Percentiles rank a stretch among this genome's conserved stretches.
Conservation (phyloP, 2,329 filamentous ascomycete genomes). For the Phoma sp. region DNA sequence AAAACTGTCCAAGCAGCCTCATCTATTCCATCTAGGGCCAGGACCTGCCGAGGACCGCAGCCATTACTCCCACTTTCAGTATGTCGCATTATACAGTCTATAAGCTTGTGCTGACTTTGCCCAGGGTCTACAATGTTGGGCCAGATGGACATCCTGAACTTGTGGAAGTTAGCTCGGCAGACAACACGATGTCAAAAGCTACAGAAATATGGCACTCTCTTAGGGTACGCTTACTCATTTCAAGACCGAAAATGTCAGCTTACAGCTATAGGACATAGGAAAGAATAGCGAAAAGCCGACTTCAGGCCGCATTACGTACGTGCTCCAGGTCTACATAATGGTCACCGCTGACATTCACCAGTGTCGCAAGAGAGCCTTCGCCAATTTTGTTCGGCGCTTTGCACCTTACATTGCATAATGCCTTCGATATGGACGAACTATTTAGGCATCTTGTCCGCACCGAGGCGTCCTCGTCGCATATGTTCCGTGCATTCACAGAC, state of each 20-base stretch:
- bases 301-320: conserved; percentile 63
- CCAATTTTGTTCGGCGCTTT: conserved; percentile 67
- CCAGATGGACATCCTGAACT: conserved; percentile 54
- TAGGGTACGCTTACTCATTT: conserved; percentile 6
- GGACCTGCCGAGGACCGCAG: conserved; percentile 52
- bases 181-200: conserved; percentile 46
- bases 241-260: neutral
- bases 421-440: conserved; percentile 70
- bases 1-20: conserved; percentile 52
- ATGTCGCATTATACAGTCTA: neutral
- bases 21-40: conserved; percentile 54
- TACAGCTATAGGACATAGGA: conserved; percentile 40
- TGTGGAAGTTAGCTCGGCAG: conserved; percentile 42
- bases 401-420: conserved; percentile 63
- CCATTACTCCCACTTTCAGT: conserved; percentile 60
- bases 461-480: conserved; percentile 53
- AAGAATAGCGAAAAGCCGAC: conserved; percentile 50
- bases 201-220: conserved; percentile 43
- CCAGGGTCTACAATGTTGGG: conserved; percentile 61
- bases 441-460: conserved; percentile 63
- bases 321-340: neutral
- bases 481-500: conserved; percentile 59
- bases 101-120: neutral
- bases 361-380: conserved; percentile 66
- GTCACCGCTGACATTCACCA: conserved; percentile 5